phyloP scores from a whole-genome alignment of 179 eudicot genomes.

The Spergularia azorica region DNA sequence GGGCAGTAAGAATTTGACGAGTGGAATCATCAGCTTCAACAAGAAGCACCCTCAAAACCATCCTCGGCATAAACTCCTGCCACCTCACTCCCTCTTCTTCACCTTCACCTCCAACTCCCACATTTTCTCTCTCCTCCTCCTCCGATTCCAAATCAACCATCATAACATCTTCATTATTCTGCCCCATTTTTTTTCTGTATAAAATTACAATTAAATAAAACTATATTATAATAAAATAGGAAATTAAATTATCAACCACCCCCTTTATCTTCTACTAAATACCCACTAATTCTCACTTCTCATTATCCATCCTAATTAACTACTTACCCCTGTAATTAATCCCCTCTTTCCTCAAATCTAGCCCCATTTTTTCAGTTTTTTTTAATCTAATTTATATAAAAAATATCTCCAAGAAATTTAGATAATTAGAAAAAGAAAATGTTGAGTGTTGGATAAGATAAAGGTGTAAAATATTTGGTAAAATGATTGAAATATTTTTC shows the following conservation, averaged over 20 bases:
- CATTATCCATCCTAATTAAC: slow-evolving; percentile 19
- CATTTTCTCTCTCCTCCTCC: slow-evolving; percentile 6
- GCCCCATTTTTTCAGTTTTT: too few species aligned
- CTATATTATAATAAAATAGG: too few species aligned
- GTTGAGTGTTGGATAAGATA: too few species aligned
- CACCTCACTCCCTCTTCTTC: slow-evolving; percentile 28
- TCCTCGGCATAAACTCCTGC: slow-evolving; percentile 42
- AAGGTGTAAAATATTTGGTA: too few species aligned
- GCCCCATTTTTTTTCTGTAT: slow-evolving; percentile 16
- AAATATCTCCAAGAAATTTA: neutral
- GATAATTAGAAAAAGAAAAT: neutral
- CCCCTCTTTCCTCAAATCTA: neutral
- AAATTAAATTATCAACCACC: slow-evolving; percentile 22
- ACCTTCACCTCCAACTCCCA: neutral
- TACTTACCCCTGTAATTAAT: neutral
- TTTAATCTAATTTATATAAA: too few species aligned
- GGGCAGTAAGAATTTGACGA: slow-evolving; percentile 56
- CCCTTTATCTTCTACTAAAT: slow-evolving; percentile 31
- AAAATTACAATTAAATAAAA: neutral
- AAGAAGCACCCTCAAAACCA: slow-evolving; percentile 55
- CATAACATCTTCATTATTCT: slow-evolving; percentile 19
- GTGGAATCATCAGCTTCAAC: slow-evolving; percentile 71
- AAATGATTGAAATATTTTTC: too few species aligned
- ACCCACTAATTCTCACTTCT: slow-evolving; percentile 27
- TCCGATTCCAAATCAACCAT: slow-evolving; percentile 19